Conservation (phyloP, 352 stramenopile species). For the Phytophthora pisi region DNA sequence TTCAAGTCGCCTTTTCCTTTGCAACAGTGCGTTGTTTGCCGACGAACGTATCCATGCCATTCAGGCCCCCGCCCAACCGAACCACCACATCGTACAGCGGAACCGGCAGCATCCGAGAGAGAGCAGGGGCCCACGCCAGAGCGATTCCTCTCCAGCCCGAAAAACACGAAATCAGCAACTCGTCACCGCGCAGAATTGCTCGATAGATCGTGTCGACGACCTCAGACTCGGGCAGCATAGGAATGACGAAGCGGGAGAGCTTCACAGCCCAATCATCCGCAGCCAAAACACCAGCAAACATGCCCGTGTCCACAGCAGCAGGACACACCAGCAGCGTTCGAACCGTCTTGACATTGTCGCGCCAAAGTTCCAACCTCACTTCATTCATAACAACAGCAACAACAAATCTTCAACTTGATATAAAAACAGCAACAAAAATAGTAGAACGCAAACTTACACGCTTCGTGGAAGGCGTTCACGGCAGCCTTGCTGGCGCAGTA, state of each 20-base stretch:
- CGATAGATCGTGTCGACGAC: slow-evolving; percentile 59
- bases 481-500: slow-evolving; percentile 85
- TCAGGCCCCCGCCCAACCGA: slow-evolving; percentile 58
- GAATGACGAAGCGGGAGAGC: slow-evolving; percentile 49
- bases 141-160: slow-evolving; percentile 54
- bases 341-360: slow-evolving; percentile 57
- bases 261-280: slow-evolving; percentile 45
- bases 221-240: slow-evolving; percentile 51
- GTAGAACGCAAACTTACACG: slow-evolving; percentile 28
- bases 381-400: neutral
- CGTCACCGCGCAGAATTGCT: slow-evolving; percentile 56
- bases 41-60: slow-evolving; percentile 82
- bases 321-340: slow-evolving; percentile 79
- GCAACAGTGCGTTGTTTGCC: slow-evolving; percentile 56
- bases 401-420: neutral
- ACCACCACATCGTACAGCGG: slow-evolving; percentile 59
- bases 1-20: slow-evolving; percentile 15
- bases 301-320: slow-evolving; percentile 71
- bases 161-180: slow-evolving; percentile 75
- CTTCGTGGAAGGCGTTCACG: slow-evolving; percentile 76
- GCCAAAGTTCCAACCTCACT: slow-evolving; percentile 83
- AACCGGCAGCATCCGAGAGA: slow-evolving; percentile 66
- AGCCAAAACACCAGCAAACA: slow-evolving; percentile 70
- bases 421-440: neutral
- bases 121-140: slow-evolving; percentile 53